Base-by-base conservation (phyloP, 768 basidiomycete species). In the Clavulina sp. region DNA sequence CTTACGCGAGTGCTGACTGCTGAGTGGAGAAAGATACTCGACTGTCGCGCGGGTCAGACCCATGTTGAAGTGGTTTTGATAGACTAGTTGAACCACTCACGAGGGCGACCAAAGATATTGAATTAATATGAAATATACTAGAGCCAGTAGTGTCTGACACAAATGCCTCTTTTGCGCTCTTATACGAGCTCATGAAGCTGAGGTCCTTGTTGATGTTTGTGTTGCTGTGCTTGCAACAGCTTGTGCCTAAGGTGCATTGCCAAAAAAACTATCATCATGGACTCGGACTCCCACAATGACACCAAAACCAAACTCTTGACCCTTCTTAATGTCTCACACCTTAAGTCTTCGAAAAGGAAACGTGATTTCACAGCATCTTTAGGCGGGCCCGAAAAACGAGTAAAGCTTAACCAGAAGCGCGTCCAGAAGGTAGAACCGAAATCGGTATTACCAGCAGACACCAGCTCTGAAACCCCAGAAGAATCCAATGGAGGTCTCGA, bases 281-380 rank as follows among this genome's bases (percentile, higher is more conserved):
- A 52, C 51, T 49, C 49, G 56, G 43, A 56, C 40, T 31, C 52
- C 44, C 28, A 31, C 19, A 57, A 50, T 41, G 46, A 71, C 2
- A 76, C 80, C 6, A 85, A 78, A 1, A 87, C 85, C 41, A 79
- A 78, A 48, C 76, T 95, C 1, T 65, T 95, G 28, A 93, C 91
- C 0, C 75, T 95, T 1, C 71, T 95, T 3, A 96, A 95, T 61
- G 84, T 91, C 2, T 87, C 86, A 31, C 84, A 86, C 0, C 77
- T 80, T 2, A 66, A 74, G 2, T 68, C 69, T 28, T 38, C 34
- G 19, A 46, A 46, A 46, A 9, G 43, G 13, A 46, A 46, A 46
- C 13, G 13, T 13, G 1, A 46, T 9, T 9, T 13, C 9, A 26
- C 13, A 9, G 24, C 77, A 74, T 59, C 62, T 66, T 48, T 61